Evolutionary conservation across 352 stramenopile species (phyloP), one percentile per base, ranked within the genome.

Genomic region (Phytophthora niederhauseri): DNA sequence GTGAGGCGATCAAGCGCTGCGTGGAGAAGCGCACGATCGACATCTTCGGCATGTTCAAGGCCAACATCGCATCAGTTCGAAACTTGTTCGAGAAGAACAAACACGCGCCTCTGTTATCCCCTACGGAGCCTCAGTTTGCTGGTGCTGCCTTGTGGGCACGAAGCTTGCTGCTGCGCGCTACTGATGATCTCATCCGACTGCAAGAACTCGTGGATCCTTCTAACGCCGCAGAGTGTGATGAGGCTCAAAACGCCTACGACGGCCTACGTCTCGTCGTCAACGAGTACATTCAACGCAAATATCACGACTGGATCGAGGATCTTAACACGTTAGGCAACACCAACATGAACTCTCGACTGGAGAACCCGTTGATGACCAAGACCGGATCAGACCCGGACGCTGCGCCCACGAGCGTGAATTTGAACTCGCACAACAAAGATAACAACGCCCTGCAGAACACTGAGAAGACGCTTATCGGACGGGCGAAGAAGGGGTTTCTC

Each of bases 61-160:
- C 77, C 15, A 80, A 85, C 24, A 83, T 95, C 43, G 82, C 83
- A 3, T 91, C 87, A 2, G 82, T 97, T 22, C 80, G 81, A 22
- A 96, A 97, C 31, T 56, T 95, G 41, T 99, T 99, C 75, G 96
- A 99, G 57, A 96, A 97, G 67, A 93, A 96, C 61, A 92, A 97
- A 30, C 66, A 85, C 8, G 66, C 80, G 15, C 96, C 95, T 6
- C 80, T 93, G 20, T 73, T 98, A 1, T 87, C 89, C 1, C 75
- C 87, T 12, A 95, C 92, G 2, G 95, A 99, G 72, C 96, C 96
- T 22, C 82, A 97, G 51, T 99, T 96, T 72, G 92, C 95, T 9
- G 96, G 96, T 17, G 84, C 93, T 14, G 94, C 95, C 2, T 68
- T 98, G 3, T 99, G 96, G 96, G 96, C 95, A 34, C 83, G 92